Evolutionary conservation across 2,329 filamentous ascomycete genomes (phyloP).

Genomic region (Microdochium trichocladiopsis): DNA sequence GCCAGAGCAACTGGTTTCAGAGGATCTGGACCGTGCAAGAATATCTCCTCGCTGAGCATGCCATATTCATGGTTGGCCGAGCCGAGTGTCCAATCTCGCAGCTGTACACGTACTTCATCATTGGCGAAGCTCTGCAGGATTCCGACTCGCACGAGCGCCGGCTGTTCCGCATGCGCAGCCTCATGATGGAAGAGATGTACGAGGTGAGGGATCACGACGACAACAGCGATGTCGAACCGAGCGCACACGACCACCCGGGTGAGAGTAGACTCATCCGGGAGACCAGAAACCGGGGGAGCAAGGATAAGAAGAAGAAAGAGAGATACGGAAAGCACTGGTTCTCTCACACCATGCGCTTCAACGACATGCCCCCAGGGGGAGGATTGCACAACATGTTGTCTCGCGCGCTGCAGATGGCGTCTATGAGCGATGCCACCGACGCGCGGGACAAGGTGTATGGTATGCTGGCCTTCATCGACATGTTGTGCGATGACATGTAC

Average conservation of each 20-base stretch:
- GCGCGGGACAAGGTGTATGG: background rate
- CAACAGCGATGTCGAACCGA: background rate
- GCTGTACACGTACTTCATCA: conserved; percentile 2
- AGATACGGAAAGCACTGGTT: background rate
- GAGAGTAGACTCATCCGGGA: too few relatives aligned
- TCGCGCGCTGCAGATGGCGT: background rate
- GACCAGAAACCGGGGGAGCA: background rate
- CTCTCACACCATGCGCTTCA: background rate
- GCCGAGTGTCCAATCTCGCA: conserved; percentile 1
- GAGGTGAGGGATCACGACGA: background rate
- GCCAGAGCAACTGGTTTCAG: conserved; percentile 5
- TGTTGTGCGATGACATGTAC: background rate
- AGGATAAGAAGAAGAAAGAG: background rate
- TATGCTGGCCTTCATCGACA: background rate
- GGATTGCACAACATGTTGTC: background rate
- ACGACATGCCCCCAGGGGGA: background rate
- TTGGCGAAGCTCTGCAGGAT: background rate
- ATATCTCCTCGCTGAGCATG: conserved; percentile 2
- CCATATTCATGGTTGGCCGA: conserved; percentile 3
- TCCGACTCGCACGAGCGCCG: background rate
- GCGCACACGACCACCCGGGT: too few relatives aligned
- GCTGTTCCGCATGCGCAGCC: background rate
- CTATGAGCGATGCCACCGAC: background rate
- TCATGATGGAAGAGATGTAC: background rate
- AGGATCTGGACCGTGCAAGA: conserved; percentile 10